These are phyloP conservation scores for Neurospora hispaniola DNA, from an alignment of 495 filamentous ascomycete genomes.

Conservation along the genomic window DNA sequence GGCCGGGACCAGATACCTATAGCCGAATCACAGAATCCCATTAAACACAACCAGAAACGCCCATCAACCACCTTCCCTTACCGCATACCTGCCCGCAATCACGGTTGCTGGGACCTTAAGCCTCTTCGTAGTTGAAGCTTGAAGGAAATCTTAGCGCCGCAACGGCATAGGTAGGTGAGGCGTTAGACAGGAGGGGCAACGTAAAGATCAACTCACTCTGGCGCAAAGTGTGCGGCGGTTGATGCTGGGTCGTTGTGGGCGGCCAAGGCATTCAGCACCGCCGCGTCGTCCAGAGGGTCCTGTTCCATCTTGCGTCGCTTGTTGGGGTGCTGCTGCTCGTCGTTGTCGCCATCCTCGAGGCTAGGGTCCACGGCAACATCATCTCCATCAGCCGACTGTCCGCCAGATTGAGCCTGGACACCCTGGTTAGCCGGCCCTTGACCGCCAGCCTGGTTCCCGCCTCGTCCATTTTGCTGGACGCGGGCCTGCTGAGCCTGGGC, in stretches of 20 bases:
- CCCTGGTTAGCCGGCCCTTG: not conserved
- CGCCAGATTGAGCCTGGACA: constrained; percentile 5
- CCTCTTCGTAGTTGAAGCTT: constrained; percentile 24
- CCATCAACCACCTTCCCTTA: not conserved
- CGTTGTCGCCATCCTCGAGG: constrained; percentile 18
- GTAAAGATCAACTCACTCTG: constrained; percentile 24
- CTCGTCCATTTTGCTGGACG: not conserved
- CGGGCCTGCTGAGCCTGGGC: not conserved
- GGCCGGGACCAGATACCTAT: not conserved
- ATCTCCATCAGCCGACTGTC: constrained; percentile 7
- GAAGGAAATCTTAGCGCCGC: constrained; percentile 2
- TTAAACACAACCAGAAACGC: not conserved
- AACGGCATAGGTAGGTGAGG: not conserved
- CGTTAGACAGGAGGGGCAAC: not conserved
- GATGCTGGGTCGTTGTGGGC: constrained; percentile 24
- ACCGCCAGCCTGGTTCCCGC: not conserved
- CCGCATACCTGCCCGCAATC: not conserved
- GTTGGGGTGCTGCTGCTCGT: constrained; percentile 7
- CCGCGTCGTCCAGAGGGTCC: constrained; percentile 26
- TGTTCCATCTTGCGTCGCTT: not conserved
- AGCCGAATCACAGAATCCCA: not conserved
- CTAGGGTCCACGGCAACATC: constrained; percentile 23
- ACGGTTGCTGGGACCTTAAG: constrained; percentile 6
- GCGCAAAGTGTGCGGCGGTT: constrained; percentile 21
- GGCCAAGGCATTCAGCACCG: constrained; percentile 27